Conservation (phyloP, 169 alveolate genomes). For the Ichthyophthirius multifiliis region DNA sequence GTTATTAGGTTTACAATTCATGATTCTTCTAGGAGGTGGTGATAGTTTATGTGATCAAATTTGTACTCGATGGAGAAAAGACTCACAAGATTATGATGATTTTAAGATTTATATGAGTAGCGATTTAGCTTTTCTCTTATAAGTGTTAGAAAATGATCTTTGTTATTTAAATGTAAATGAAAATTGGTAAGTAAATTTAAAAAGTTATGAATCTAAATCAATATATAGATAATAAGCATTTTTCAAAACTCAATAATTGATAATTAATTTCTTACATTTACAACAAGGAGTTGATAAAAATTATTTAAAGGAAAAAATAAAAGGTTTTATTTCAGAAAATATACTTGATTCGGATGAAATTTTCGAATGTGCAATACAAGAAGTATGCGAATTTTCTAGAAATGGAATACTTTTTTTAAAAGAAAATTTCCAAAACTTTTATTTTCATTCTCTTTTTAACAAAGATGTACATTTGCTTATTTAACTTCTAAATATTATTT, state of each 20-base stretch:
- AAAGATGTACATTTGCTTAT: not conserved
- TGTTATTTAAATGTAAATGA: not conserved
- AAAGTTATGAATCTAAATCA: slow-evolving; percentile 3
- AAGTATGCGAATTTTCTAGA: too few relatives aligned
- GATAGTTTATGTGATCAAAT: not conserved
- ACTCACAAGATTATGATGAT: not conserved
- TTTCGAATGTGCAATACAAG: not conserved
- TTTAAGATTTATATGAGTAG: slow-evolving; percentile 3
- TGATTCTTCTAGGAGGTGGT: slow-evolving; percentile 5
- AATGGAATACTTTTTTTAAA: too few relatives aligned
- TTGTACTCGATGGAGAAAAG: not conserved
- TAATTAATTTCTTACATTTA: not conserved
- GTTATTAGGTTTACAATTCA: not conserved
- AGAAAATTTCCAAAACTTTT: not conserved
- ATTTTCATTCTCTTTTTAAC: not conserved
- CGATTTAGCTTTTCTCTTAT: not conserved
- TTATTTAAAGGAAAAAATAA: not conserved
- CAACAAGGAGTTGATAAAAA: not conserved
- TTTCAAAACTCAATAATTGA: not conserved
- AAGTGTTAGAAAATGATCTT: not conserved
- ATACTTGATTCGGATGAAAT: not conserved
- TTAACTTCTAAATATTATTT: not conserved
- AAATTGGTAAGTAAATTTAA: not conserved
- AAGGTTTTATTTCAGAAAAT: not conserved
- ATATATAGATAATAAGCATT: not conserved